Percentiles rank a stretch among this genome's conserved stretches.
Conservation (phyloP, 768 basidiomycete species). For the Leccinum olivaceopallidum region DNA sequence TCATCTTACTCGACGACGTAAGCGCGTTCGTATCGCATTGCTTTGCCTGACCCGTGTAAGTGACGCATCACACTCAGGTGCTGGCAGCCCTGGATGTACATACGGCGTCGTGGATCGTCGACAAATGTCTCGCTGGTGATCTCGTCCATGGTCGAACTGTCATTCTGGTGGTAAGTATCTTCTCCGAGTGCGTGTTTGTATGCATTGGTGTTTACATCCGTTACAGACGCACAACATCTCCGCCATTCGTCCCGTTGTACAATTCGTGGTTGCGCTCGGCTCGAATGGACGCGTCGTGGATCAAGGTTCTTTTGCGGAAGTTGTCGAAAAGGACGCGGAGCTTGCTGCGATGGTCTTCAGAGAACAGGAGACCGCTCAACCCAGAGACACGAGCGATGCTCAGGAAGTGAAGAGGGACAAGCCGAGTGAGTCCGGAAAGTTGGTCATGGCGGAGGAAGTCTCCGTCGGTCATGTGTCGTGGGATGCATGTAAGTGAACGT, state of each 20-base stretch:
- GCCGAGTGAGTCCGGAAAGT: not conserved
- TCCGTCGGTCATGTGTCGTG: conserved; percentile 4
- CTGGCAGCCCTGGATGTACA: conserved; percentile 5
- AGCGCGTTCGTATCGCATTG: not conserved
- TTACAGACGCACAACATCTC: conserved; percentile 3
- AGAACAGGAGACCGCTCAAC: not conserved
- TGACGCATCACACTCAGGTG: not conserved
- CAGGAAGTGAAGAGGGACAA: not conserved
- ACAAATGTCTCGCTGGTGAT: not conserved
- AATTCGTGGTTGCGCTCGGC: conserved; percentile 1
- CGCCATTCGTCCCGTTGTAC: not conserved
- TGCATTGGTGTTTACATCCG: too few relatives aligned
- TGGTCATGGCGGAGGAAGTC: conserved; percentile 1
- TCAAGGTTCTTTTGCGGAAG: not conserved
- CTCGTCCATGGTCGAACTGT: conserved; percentile 2
- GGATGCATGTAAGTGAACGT: not conserved
- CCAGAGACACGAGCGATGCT: not conserved
- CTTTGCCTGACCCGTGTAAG: not conserved
- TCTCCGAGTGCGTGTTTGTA: not conserved
- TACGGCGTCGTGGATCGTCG: conserved; percentile 4
- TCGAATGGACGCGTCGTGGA: not conserved
- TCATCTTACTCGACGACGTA: not conserved
- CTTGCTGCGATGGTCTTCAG: not conserved
- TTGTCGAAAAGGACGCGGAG: not conserved
- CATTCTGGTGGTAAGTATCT: conserved; percentile 5